Conservation (phyloP, 1,139 yeast genomes). For the Lodderomyces margitis region DNA sequence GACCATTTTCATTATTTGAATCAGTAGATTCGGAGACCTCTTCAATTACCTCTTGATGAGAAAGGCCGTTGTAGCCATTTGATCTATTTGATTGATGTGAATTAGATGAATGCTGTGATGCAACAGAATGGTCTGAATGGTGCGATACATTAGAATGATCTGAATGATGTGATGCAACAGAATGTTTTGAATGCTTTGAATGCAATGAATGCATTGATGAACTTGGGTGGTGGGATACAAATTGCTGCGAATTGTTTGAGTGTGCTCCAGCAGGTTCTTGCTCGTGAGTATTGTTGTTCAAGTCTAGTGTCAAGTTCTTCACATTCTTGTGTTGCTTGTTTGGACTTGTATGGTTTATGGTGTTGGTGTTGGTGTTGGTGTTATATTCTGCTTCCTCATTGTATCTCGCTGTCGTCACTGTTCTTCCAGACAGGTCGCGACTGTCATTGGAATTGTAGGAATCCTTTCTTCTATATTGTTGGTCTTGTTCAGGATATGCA, state of each 20-base stretch:
- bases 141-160: too few species aligned
- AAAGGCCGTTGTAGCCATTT: background rate
- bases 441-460: background rate
- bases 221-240: background rate
- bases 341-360: background rate
- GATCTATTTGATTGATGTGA: constrained; percentile 2
- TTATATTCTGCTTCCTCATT: background rate
- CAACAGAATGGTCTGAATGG: constrained; percentile 3
- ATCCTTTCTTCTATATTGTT: background rate
- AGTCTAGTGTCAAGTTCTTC: constrained; percentile 31
- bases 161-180: constrained; percentile 3
- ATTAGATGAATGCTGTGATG: background rate
- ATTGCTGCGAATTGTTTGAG: background rate
- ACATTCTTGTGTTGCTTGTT: constrained; percentile 21
- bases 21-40: background rate
- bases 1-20: background rate
- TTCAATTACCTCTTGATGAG: background rate
- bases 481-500: background rate
- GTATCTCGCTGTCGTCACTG: background rate
- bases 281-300: constrained; percentile 14
- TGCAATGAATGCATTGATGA: constrained; percentile 5
- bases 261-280: too few species aligned
- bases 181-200: constrained; percentile 3
- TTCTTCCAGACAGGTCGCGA: background rate
- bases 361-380: too few species aligned